A percentile compares a stretch with the other conserved stretches of the same genome.
Evolutionary conservation across 139 green algal genomes (phyloP).

Genomic region (Chlamydomonas schloesseri): DNA sequence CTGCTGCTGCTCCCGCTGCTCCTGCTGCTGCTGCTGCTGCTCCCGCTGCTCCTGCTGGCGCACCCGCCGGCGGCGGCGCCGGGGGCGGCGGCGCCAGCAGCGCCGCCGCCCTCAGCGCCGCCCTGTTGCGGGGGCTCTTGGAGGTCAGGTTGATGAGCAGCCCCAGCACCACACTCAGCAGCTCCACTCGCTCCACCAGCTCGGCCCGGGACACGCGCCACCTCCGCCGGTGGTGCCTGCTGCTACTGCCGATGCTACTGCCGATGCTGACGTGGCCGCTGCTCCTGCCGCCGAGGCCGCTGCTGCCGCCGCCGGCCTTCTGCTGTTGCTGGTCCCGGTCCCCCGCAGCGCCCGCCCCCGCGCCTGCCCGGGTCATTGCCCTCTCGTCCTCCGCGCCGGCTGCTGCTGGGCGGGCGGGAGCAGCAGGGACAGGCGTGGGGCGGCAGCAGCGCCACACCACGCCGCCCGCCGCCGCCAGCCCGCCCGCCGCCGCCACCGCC

Average conservation of each 20-base stretch:
- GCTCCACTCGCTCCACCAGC: slow-evolving; percentile 54
- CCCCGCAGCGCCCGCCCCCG: no score
- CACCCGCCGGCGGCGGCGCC: neutral
- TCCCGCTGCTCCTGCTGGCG: neutral
- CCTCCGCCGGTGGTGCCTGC: no score
- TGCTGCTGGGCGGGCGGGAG: no score
- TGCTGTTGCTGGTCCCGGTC: no score
- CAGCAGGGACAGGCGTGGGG: neutral
- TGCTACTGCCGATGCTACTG: neutral
- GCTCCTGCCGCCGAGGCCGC: neutral
- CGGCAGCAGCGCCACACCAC: slow-evolving; percentile 26
- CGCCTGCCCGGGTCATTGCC: no score
- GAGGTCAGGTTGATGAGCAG: slow-evolving; percentile 83
- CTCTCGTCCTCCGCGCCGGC: no score
- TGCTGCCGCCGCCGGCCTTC: neutral
- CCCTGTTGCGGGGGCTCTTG: slow-evolving; percentile 23
- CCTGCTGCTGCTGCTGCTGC: neutral
- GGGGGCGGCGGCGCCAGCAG: slow-evolving; percentile 13
- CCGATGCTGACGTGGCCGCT: neutral
- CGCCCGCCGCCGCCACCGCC: slow-evolving; percentile 52
- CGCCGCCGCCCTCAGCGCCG: slow-evolving; percentile 23
- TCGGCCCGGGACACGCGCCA: neutral
- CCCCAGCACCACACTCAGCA: slow-evolving; percentile 67
- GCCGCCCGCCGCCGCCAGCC: slow-evolving; percentile 11
- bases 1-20: neutral